Conservation (phyloP, 2,329 filamentous ascomycete genomes). For the Lojkania enalia region DNA sequence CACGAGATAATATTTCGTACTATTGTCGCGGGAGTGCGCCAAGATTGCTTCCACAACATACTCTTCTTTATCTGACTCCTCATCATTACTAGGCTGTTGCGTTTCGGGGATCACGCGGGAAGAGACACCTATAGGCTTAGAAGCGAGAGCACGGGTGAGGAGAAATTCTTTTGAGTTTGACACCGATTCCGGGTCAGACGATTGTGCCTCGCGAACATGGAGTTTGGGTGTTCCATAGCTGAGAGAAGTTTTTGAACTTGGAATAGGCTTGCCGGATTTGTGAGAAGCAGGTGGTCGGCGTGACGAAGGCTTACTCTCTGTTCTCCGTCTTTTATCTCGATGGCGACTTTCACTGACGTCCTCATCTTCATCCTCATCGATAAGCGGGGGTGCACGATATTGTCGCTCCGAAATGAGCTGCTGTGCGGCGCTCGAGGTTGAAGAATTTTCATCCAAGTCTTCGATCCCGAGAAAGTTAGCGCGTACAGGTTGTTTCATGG, state of each 20-base stretch:
- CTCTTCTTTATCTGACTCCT: constrained; percentile 10
- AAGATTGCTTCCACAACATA: constrained; percentile 36
- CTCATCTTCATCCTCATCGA: constrained; percentile 7
- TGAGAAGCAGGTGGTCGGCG: background rate
- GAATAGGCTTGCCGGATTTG: background rate
- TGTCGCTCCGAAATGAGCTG: constrained; percentile 9
- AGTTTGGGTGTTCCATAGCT: background rate
- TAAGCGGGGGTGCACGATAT: background rate
- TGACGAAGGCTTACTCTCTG: constrained; percentile 11
- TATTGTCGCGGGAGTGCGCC: constrained; percentile 25
- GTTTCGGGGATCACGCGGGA: background rate
- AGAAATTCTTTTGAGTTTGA: background rate
- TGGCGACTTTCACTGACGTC: constrained; percentile 5
- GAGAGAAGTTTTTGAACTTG: background rate
- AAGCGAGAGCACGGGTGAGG: no score
- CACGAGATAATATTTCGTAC: constrained; percentile 34
- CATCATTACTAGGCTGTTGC: constrained; percentile 7
- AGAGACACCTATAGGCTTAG: no score
- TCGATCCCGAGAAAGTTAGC: constrained; percentile 6
- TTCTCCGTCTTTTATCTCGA: constrained; percentile 19
- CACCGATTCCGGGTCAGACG: background rate
- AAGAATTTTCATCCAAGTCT: background rate
- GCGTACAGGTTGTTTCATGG: constrained; percentile 7
- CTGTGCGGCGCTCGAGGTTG: constrained; percentile 7
- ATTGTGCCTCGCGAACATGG: background rate